These are phyloP conservation scores for Talaromyces proteolyticus DNA, from an alignment of 495 filamentous ascomycete genomes.

Conservation along the genomic window DNA sequence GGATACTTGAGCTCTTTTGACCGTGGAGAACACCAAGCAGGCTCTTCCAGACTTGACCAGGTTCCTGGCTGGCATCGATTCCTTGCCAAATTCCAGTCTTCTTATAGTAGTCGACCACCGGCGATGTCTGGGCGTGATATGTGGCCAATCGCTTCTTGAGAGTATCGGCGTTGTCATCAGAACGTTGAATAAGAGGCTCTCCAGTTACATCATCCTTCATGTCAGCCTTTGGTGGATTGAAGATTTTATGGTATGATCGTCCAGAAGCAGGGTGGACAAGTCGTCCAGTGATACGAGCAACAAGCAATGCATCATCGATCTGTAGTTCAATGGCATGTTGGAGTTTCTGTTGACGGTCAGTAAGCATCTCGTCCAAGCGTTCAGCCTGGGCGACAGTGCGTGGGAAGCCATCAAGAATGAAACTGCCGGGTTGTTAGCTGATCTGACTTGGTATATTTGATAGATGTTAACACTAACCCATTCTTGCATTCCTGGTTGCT, in stretches of 20 bases:
- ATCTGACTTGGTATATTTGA: neutral
- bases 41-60: slow-evolving; percentile 91
- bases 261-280: slow-evolving; percentile 93
- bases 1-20: slow-evolving; percentile 27
- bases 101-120: slow-evolving; percentile 93
- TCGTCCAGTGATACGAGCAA: slow-evolving; percentile 93
- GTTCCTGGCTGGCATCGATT: slow-evolving; percentile 94
- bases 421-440: slow-evolving; percentile 46
- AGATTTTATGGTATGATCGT: slow-evolving; percentile 93
- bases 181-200: slow-evolving; percentile 92
- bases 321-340: slow-evolving; percentile 94
- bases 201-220: slow-evolving; percentile 98
- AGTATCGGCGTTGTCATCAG: slow-evolving; percentile 96
- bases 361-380: slow-evolving; percentile 88
- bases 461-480: slow-evolving; percentile 53
- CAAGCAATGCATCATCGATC: slow-evolving; percentile 90
- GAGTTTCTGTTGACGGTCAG: slow-evolving; percentile 64
- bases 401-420: slow-evolving; percentile 98
- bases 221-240: slow-evolving; percentile 91
- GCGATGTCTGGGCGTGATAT: slow-evolving; percentile 89
- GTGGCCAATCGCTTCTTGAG: slow-evolving; percentile 90
- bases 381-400: slow-evolving; percentile 93
- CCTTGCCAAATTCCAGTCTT: slow-evolving; percentile 95
- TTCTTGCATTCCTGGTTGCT: slow-evolving; percentile 94
- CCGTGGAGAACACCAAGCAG: slow-evolving; percentile 80